Conservation (phyloP, 2,329 filamentous ascomycete species). For the Bisporella sp. region DNA sequence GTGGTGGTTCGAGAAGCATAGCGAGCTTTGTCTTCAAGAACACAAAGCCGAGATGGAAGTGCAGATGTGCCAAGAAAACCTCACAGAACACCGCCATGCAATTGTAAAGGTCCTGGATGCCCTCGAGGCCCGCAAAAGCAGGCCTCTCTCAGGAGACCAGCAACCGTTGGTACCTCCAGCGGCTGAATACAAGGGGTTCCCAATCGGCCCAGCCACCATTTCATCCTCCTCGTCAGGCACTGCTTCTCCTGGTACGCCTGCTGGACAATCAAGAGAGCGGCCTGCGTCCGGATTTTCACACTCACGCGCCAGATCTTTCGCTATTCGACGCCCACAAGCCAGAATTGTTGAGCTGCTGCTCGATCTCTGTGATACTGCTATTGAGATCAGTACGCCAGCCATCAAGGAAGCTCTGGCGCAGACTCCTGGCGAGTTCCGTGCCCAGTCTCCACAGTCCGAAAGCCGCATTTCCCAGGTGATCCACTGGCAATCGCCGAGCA, state of each 20-base stretch:
- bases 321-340: constrained; percentile 79
- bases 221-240: constrained; percentile 62
- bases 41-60: constrained; percentile 97
- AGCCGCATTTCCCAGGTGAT: constrained; percentile 88
- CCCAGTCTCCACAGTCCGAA: constrained; percentile 93
- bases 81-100: constrained; percentile 86
- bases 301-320: constrained; percentile 77
- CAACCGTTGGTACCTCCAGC: constrained; percentile 40
- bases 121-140: constrained; percentile 70
- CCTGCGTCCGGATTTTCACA: constrained; percentile 68
- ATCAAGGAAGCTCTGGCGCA: constrained; percentile 76
- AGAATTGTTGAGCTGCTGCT: constrained; percentile 92
- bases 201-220: constrained; percentile 65
- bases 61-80: constrained; percentile 85
- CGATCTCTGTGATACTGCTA: constrained; percentile 89
- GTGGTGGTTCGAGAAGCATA: constrained; percentile 99
- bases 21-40: constrained; percentile 90
- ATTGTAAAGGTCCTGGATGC: constrained; percentile 95
- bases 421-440: constrained; percentile 70
- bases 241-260: constrained; percentile 63
- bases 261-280: constrained; percentile 63
- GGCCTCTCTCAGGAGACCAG: constrained; percentile 50
- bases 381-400: constrained; percentile 90
- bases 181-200: constrained; percentile 81
- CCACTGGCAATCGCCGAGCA: constrained; percentile 93